Base-by-base conservation (phyloP, 2,329 filamentous ascomycete genomes). In the Fusarium transvaalense region DNA sequence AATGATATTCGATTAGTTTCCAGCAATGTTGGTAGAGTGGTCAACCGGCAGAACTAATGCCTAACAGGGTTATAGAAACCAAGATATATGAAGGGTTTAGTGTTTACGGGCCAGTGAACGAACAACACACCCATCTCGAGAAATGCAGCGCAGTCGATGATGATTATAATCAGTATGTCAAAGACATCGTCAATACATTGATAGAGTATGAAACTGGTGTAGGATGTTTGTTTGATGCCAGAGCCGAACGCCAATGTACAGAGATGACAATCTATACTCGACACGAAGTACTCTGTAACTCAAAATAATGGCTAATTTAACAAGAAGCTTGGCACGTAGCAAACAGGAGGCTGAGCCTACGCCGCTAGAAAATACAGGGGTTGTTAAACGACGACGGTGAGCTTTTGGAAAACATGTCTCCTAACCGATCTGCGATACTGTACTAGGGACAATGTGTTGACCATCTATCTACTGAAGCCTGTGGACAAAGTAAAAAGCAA, bases 401-500 rank as follows among this genome's bases (percentile, higher is more conserved):
- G 14, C 34, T 31, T 38, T 27, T 27, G 34, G 8, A 29, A 7
- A 27, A 8, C 35, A 46, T 21, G 13, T 17, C 23, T 50, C 8
- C 23, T 31, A 23, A 25, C 23, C 31, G 19, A 17, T 8, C 12
- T 53, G 46, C 23, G 14, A 29, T 37, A 27, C 34, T n/a, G n/a
- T n/a, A n/a, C 13, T 29, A 35, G 39, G 38, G n/a, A 29, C 34
- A 35, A 42, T 56, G 29, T 32, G 12, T 37, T 37, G 27, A 47
- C 25, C 23, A 25, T 7, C 29, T 35, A 38, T 14, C 41, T 47
- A 23, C 34, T 32, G 10, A 27, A 46, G 46, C 41, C 17, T 48
- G 38, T 53, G 58, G 37, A 45, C 35, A 38, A 65, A 60, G 39
- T 15, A 64, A 60, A 34, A 60, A 58, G 31, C 25, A 37, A 41